Evolutionary conservation across 169 alveolate species (phyloP).

Genomic region (Eimeria sp.): DNA sequence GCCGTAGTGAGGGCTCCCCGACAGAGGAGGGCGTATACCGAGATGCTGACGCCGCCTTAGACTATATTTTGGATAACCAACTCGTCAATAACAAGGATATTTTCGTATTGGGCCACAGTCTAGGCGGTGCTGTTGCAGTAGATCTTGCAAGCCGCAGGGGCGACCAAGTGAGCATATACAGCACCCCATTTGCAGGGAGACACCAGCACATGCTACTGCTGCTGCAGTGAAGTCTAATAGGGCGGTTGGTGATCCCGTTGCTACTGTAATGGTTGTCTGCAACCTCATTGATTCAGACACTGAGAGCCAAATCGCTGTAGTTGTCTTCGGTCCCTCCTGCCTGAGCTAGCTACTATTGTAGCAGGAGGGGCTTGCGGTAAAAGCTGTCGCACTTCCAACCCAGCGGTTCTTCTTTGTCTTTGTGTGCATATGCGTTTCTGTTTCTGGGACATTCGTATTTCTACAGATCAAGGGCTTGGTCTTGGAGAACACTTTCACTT

Average conservation of each 20-base stretch:
- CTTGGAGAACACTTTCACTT: slow-evolving; percentile 89
- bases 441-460: too few species aligned
- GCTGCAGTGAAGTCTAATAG: not conserved
- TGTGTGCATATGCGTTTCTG: not conserved
- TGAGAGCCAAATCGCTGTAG: not conserved
- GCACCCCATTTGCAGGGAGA: not conserved
- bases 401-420: not conserved
- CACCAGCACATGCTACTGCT: not conserved
- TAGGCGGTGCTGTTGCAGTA: slow-evolving; percentile 91
- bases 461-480: slow-evolving; percentile 85
- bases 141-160: slow-evolving; percentile 79
- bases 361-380: not conserved
- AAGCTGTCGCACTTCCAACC: not conserved
- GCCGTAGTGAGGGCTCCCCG: slow-evolving; percentile 76
- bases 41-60: slow-evolving; percentile 72
- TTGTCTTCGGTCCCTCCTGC: not conserved
- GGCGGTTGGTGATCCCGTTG: not conserved
- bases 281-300: not conserved
- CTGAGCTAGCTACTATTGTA: not conserved
- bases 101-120: slow-evolving; percentile 85
- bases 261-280: not conserved
- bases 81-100: slow-evolving; percentile 77
- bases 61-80: not conserved
- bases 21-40: slow-evolving; percentile 70
- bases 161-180: slow-evolving; percentile 19